These are phyloP conservation scores for Eucalyptus regnans DNA, from an alignment of 345 rosid species.

Conservation along the genomic window DNA sequence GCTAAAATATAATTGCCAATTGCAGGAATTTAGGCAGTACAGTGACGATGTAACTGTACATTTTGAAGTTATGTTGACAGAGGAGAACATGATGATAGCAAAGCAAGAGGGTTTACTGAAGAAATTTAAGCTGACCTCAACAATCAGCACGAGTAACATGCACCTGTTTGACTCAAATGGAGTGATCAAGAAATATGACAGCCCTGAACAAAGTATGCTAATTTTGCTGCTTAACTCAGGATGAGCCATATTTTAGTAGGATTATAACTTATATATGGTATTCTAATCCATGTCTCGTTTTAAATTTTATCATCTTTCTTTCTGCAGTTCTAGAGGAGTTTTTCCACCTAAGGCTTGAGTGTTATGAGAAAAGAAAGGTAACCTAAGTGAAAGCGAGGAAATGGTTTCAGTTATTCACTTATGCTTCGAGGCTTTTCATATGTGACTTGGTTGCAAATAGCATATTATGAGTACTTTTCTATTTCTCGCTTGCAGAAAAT, in stretches of 20 bases:
- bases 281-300: not conserved
- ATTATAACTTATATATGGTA: not conserved
- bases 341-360: conserved; percentile 58
- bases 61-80: conserved; percentile 31
- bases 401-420: not conserved
- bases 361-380: conserved; percentile 70
- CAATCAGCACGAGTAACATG: conserved; percentile 79
- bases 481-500: conserved; percentile 28
- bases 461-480: not conserved
- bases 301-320: not conserved
- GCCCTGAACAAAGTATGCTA: conserved; percentile 71
- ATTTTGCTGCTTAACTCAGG: not conserved
- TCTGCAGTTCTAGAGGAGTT: conserved; percentile 81
- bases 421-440: not conserved
- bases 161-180: conserved; percentile 75
- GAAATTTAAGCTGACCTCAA: conserved; percentile 58
- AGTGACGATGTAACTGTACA: conserved; percentile 35
- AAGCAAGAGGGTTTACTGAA: conserved; percentile 79
- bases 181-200: conserved; percentile 69
- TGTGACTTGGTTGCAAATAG: not conserved
- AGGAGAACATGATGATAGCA: conserved; percentile 43
- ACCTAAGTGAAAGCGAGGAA: not conserved
- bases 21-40: conserved; percentile 39
- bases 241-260: not conserved
- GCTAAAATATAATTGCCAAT: not conserved